Base-by-base conservation (phyloP, 2,329 filamentous ascomycete genomes). In the Thielaviopsis populi region DNA sequence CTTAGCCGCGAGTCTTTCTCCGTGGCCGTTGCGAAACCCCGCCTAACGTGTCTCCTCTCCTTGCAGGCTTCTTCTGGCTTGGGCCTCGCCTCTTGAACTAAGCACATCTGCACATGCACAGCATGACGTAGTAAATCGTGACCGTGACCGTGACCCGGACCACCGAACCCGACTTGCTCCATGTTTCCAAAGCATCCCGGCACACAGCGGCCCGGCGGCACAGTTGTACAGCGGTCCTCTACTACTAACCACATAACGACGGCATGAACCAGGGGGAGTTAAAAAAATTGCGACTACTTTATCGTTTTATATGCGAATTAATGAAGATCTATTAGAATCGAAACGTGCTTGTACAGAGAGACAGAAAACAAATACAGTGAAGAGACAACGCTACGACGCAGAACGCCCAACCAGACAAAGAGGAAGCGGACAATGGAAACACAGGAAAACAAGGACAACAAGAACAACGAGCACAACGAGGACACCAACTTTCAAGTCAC, bases 241-340 rank as follows among this genome's bases (percentile, higher is more conserved):
- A 56, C 27, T 56, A 56, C 53, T 33, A 56, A 56, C n/a, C n/a
- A 56, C 53, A 56, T 56, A 30, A 56, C 41, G 58, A 60, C 58
- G 40, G 58, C 41, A 60, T 46, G 58, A 60, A 60, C 13, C 24
- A 46, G 17, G 19, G 19, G 41, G 40, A 22, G 22, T 46, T 43
- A n/a, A 43, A 37, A 42, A 41, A 46, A 33, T 56, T 56, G 53
- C 17, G 27, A 37, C 27, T 46, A 43, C 30, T 30, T 43, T 15
- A 60, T 27, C 15, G 41, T 13, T 43, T 15, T 41, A 61, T 22
- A 37, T 50, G 24, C 40, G 27, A 40, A 17, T 33, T 53, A 50
- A 50, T 33, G 19, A 50, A 48, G 2, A 48, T 53, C 13, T 40
- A 56, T 37, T 37, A 56, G 53, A 56, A 37, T n/a, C 27, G 24